These are phyloP conservation scores for Podaxis pistillaris DNA, from an alignment of 768 basidiomycete species.

Conservation along the genomic window DNA sequence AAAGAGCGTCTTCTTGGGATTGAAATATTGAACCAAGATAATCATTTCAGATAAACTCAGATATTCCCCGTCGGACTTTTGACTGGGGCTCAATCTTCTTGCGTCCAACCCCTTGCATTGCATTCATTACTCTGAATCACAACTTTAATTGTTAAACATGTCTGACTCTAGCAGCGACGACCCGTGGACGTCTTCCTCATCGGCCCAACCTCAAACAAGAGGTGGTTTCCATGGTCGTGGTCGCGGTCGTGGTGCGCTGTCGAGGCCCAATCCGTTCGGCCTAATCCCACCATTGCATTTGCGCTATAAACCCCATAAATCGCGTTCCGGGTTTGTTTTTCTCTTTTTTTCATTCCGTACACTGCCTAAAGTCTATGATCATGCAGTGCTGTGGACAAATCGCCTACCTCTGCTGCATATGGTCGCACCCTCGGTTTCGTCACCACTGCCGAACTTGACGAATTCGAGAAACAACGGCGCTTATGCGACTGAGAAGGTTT, in stretches of 20 bases:
- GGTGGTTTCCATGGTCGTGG: background rate
- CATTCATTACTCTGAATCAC: no score
- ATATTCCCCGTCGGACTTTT: no score
- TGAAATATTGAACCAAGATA: no score
- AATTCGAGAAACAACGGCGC: constrained; percentile 38
- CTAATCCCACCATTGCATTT: background rate
- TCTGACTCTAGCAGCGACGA: background rate
- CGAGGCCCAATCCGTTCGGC: background rate
- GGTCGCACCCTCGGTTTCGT: constrained; percentile 34
- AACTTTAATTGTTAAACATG: background rate
- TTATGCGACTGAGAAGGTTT: constrained; percentile 31
- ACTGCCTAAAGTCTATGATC: background rate
- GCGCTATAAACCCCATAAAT: background rate
- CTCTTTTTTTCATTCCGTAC: background rate
- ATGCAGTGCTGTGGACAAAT: constrained; percentile 1
- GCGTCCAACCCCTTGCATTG: no score
- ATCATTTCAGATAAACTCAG: no score
- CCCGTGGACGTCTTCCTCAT: background rate
- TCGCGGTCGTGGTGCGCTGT: background rate
- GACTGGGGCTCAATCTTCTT: no score
- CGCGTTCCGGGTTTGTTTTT: constrained; percentile 4
- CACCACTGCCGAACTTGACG: constrained; percentile 42
- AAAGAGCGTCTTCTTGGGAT: no score
- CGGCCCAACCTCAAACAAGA: background rate
- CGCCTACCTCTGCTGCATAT: constrained; percentile 6